Base-by-base conservation (phyloP, 1,284 basidiomycete species). In the Heterobasidion parviporum region DNA sequence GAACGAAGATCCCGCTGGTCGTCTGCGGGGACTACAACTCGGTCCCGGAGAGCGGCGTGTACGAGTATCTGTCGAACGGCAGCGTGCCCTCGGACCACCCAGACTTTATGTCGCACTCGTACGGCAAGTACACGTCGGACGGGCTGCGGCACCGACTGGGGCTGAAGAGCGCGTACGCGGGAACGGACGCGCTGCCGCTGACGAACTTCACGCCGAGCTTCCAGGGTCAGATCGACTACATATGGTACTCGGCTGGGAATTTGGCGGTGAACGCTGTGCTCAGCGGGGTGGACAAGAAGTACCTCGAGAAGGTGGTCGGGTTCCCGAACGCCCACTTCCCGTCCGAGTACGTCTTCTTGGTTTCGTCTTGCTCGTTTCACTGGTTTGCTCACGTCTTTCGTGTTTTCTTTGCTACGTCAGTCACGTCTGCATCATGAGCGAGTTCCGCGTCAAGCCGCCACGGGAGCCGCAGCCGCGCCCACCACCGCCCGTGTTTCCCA, bases 311-410 rank as follows among this genome's bases (percentile, higher is more conserved):
- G 73, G 85, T 86, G 9, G 95, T 98, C 54, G 97, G 97, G 34
- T 99, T 99, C 80, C 96, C 96, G 45, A 97, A 98, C 69, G 86
- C 88, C 7, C 93, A 98, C 69, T 97, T 95, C 79, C 94, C 95
- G 43, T 94, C 90, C 60, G 92, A 95, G 92, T 95, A 72, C 70
- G 92, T 87, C 26, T 60, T 46, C 12, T 6, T 41, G 10, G 56
- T 33, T 57, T 56, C 57, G 26, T 26, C 26, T 60, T 46, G 6
- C 38, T 41, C 8, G 56, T 38, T 57, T 56, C 57, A 56, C 54
- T 53, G 48, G 53, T 53, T 54, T 59, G 54, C 43, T 57, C 41
- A 49, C 56, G 62, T 61, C 57, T 62, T 57, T 65, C 56, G 65
- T 59, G 52, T 52, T 52, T 58, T 58, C 36, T 56, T 59, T 62